Conservation (phyloP, 495 filamentous ascomycete genomes). For the Trichoderma asperelloides region DNA sequence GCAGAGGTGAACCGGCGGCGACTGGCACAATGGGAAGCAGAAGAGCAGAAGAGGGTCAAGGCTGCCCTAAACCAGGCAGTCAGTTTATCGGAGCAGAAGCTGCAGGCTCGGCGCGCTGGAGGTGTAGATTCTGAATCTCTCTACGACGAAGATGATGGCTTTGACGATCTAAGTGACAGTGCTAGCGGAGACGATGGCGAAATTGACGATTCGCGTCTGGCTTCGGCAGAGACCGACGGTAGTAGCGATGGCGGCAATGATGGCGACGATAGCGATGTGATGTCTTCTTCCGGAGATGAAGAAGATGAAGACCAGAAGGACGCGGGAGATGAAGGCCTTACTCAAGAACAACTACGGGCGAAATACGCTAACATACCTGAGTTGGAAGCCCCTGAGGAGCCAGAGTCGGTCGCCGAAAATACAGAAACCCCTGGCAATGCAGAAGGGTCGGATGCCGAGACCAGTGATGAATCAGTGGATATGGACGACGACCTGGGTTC, state of each 20-base stretch:
- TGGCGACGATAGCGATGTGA: conserved; percentile 48
- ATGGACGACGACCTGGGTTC: conserved; percentile 82
- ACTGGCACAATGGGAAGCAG: conserved; percentile 70
- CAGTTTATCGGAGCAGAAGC: conserved; percentile 53
- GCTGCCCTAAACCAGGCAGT: conserved; percentile 77
- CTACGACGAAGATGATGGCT: conserved; percentile 44
- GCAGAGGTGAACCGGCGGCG: conserved; percentile 65
- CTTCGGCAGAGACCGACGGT: conserved; percentile 35
- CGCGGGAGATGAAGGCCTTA: conserved; percentile 61
- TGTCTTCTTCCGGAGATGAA: conserved; percentile 41
- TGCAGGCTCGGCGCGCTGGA: conserved; percentile 39
- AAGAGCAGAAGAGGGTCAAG: conserved; percentile 72
- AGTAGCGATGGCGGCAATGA: conserved; percentile 42
- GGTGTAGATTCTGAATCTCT: conserved; percentile 32
- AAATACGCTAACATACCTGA: conserved; percentile 57
- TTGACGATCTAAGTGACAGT: conserved; percentile 15
- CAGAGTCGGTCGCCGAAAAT: conserved; percentile 12
- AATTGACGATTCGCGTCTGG: conserved; percentile 41
- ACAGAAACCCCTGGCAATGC: conserved; percentile 19
- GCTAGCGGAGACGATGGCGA: conserved; percentile 26
- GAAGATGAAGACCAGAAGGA: conserved; percentile 51
- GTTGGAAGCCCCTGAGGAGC: conserved; percentile 15
- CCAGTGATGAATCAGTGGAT: conserved; percentile 71
- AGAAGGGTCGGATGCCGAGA: conserved; percentile 43
- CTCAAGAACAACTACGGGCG: conserved; percentile 63